Percentiles rank a stretch among this genome's conserved stretches.
Conservation (phyloP, 371 early-diverging fungal species). For the Mucor irregularis region DNA sequence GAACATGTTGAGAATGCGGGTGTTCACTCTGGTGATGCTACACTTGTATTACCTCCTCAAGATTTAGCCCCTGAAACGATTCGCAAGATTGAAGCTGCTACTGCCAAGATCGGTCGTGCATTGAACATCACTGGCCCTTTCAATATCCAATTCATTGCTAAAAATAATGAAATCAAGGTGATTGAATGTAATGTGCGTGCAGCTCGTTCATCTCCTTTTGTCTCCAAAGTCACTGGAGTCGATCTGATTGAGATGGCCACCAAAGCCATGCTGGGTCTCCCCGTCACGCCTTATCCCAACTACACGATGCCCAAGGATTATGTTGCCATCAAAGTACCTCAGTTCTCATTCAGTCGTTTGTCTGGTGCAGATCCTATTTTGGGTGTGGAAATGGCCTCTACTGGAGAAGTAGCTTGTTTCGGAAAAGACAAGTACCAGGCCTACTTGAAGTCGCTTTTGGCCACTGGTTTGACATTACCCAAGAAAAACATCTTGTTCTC, state of each 20-base stretch:
- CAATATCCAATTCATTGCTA: slow-evolving; percentile 97
- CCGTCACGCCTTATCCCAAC: slow-evolving; percentile 73
- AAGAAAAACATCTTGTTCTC: slow-evolving; percentile 91
- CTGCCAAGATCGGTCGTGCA: slow-evolving; percentile 87
- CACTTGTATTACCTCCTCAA: slow-evolving; percentile 89
- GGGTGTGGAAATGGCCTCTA: slow-evolving; percentile 98
- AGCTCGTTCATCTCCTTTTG: slow-evolving; percentile 94
- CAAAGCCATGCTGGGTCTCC: slow-evolving; percentile 82
- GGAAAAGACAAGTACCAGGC: slow-evolving; percentile 95
- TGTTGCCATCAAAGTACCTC: slow-evolving; percentile 95
- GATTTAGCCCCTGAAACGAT: slow-evolving; percentile 90
- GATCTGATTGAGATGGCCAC: slow-evolving; percentile 95
- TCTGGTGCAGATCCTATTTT: slow-evolving; percentile 95
- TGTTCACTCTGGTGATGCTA: slow-evolving; percentile 97
- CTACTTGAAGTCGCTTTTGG: slow-evolving; percentile 90
- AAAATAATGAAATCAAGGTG: slow-evolving; percentile 94
- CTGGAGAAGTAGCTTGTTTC: slow-evolving; percentile 98
- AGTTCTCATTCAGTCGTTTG: slow-evolving; percentile 93
- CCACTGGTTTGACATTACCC: slow-evolving; percentile 89
- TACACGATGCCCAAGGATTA: slow-evolving; percentile 57
- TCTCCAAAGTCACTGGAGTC: slow-evolving; percentile 88
- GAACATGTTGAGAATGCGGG: slow-evolving; percentile 98
- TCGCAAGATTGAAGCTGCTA: slow-evolving; percentile 81
- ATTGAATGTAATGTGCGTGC: slow-evolving; percentile 98
- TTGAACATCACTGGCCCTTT: slow-evolving; percentile 96